Evolutionary conservation across 208 protist species (phyloP), one percentile per base, ranked within the genome.

Genomic region (Lotmaria passim): DNA sequence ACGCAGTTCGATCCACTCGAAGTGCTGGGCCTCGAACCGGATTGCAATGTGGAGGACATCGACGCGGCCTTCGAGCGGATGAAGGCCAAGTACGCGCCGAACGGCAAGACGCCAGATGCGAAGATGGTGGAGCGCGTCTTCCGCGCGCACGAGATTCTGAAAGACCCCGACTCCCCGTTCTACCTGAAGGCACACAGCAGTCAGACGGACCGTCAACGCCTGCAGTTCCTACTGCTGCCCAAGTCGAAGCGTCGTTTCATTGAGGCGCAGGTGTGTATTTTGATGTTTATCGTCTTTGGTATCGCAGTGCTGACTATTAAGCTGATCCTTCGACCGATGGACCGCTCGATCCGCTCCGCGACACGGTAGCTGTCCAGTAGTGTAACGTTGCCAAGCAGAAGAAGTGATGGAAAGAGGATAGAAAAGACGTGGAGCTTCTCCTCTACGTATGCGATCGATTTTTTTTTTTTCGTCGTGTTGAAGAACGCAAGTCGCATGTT

Each of bases 221-320:
- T 95, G 59, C 86, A 93, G 79, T 93, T 95, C 55, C 81, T 93
- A 67, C 70, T 95, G 38, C 77, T 95, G n/a, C 87, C 90, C n/a
- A 87, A 86, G 57, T 67, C 60, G 30, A 81, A 95, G 63, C 79
- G 85, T 23, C 70, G 74, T 10, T 38, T 94, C 30, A 82, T 94
- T 69, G 70, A 91, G 61, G 15, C 85, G 26, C 89, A 94, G 74
- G 83, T 90, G 8, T 81, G 75, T 43, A 46, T 91, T 1, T 39
- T 91, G 28, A 82, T 93, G 77, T 36, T 74, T 15, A 39, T 91
- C 7, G 47, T 82, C 12, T 50, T 78, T 14, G 78, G 55, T 8
- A 60, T 90, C 23, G 78, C 69, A 10, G 53, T 90, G 47, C 62
- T 92, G 31, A 77, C 86, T 19, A 61, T 95, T 21, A 76, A 78